Percentiles rank a stretch among this genome's conserved stretches.
Evolutionary conservation across 2,329 filamentous ascomycete species (phyloP).

Genomic region (Teratosphaeria viscida): DNA sequence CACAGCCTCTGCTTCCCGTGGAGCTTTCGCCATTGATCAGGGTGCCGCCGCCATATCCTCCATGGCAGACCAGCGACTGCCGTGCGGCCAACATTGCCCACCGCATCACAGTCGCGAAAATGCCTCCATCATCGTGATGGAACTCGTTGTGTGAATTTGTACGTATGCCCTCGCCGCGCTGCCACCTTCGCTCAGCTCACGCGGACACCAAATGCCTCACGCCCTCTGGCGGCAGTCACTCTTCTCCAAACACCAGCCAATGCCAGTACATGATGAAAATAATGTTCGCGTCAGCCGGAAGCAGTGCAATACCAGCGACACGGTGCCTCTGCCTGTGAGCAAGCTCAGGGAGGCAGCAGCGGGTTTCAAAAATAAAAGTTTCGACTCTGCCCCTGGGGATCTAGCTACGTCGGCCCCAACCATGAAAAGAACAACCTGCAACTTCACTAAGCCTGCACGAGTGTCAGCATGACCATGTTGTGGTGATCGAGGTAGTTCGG

Average conservation of each 20-base stretch:
- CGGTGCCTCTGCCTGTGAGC: constrained; percentile 55
- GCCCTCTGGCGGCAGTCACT: not conserved
- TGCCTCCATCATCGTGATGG: not conserved
- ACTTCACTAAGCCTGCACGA: constrained; percentile 2
- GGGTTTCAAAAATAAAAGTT: constrained; percentile 66
- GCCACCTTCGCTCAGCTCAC: not conserved
- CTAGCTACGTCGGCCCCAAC: constrained; percentile 92
- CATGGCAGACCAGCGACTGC: not conserved
- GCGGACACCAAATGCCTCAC: not conserved
- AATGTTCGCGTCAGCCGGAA: constrained; percentile 58
- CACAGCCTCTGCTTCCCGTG: not conserved
- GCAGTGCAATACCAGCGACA: constrained; percentile 70
- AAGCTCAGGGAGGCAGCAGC: constrained; percentile 58
- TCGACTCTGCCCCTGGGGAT: constrained; percentile 57
- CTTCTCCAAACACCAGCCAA: not conserved
- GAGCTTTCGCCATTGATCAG: not conserved
- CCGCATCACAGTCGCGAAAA: not conserved
- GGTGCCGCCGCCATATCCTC: no score
- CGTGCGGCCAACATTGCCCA: not conserved
- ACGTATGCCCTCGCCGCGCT: not conserved
- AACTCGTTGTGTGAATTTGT: no score
- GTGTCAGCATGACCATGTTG: not conserved
- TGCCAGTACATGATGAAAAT: not conserved
- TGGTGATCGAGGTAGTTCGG: not conserved
- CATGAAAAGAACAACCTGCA: constrained; percentile 58